These are phyloP conservation scores for Mycocentrospora acerina DNA, from an alignment of 2,329 filamentous ascomycete species.

Conservation along the genomic window DNA sequence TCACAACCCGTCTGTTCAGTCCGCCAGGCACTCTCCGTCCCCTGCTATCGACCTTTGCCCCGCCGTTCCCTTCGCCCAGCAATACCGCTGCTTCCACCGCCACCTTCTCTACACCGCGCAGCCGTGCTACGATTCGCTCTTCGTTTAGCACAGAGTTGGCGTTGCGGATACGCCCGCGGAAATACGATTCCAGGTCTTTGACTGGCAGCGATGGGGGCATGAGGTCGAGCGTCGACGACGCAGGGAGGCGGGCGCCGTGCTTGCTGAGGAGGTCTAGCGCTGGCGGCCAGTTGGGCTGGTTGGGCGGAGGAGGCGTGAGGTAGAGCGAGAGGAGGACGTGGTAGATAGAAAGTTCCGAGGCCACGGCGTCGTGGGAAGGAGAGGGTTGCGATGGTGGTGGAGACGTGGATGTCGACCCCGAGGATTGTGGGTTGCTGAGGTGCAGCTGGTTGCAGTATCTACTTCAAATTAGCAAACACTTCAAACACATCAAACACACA, in stretches of 20 bases:
- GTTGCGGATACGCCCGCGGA: conserved; percentile 83
- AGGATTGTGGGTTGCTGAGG: conserved; percentile 45
- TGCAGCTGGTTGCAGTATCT: conserved; percentile 83
- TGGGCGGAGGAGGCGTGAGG: conserved; percentile 73
- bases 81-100: conserved; percentile 71
- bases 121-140: conserved; percentile 71
- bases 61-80: conserved; percentile 64
- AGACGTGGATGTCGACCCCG: conserved; percentile 36
- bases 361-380: conserved; percentile 32
- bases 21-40: conserved; percentile 54
- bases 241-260: conserved; percentile 88
- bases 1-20: conserved; percentile 69
- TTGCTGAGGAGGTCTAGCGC: conserved; percentile 86
- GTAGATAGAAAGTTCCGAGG: conserved; percentile 76
- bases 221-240: conserved; percentile 79
- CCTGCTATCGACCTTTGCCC: conserved; percentile 53
- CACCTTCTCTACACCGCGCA: conserved; percentile 79
- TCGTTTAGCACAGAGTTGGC: conserved; percentile 82
- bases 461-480: too few relatives aligned
- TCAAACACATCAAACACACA: too few relatives aligned
- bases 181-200: conserved; percentile 81
- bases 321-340: conserved; percentile 89
- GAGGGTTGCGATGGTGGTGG: conserved; percentile 32
- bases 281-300: conserved; percentile 72
- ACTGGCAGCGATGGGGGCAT: conserved; percentile 82